These are phyloP conservation scores for Coprinopsis cinerea DNA, from an alignment of 768 basidiomycete genomes.

Conservation along the genomic window DNA sequence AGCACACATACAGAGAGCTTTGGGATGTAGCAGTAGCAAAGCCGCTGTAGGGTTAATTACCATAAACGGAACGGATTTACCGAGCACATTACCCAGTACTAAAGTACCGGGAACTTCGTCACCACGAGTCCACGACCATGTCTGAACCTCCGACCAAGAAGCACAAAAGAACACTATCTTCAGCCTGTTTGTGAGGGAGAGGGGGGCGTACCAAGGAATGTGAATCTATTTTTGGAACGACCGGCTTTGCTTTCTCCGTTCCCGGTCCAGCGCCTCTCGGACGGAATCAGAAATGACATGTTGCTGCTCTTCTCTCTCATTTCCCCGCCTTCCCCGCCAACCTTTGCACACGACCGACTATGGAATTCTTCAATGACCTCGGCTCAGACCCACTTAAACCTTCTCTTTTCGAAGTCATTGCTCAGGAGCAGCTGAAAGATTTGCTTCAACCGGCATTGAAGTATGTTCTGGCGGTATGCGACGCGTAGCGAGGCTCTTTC, in stretches of 20 bases:
- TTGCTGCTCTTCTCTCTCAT: background rate
- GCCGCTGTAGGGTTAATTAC: no score
- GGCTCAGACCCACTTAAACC: slow-evolving; percentile 72
- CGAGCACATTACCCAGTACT: no score
- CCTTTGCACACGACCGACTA: slow-evolving; percentile 20
- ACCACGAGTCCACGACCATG: no score
- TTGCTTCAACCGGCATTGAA: slow-evolving; percentile 91
- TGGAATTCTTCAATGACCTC: slow-evolving; percentile 81
- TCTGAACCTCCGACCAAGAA: no score
- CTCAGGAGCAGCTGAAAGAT: slow-evolving; percentile 89
- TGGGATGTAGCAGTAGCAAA: no score
- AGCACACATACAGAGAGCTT: no score
- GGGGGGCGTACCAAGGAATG: no score
- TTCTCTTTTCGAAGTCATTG: slow-evolving; percentile 86
- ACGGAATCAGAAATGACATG: background rate
- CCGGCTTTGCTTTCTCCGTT: background rate
- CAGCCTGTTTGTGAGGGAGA: no score
- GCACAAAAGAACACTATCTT: no score
- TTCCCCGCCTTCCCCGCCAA: background rate
- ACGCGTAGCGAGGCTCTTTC: background rate
- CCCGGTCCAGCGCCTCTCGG: background rate
- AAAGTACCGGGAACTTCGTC: no score
- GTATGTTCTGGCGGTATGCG: slow-evolving; percentile 84
- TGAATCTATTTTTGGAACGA: no score
- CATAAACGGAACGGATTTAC: no score